Percentiles rank a stretch among this genome's conserved stretches.
Conservation (phyloP, 106 monocot species). For the Vanilla planifolia region DNA sequence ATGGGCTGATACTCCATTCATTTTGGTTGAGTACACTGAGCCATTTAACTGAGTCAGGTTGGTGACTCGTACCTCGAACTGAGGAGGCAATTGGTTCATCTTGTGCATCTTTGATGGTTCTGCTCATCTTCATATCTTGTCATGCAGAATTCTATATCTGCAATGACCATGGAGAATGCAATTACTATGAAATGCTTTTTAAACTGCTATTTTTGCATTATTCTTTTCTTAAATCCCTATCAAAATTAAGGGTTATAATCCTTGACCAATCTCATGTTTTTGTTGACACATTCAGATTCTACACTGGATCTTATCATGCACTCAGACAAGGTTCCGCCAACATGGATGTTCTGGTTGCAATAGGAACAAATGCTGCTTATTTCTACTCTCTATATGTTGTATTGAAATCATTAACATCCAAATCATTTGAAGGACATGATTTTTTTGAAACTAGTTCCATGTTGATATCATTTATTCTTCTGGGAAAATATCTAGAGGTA, state of each 20-base stretch:
- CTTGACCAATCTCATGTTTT: background rate
- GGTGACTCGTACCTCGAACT: too few relatives aligned
- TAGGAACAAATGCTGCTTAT: constrained; percentile 92
- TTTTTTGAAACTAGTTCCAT: constrained; percentile 93
- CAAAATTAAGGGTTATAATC: too few relatives aligned
- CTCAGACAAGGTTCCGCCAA: constrained; percentile 64
- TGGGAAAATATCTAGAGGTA: constrained; percentile 89
- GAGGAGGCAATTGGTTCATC: too few relatives aligned
- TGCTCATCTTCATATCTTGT: background rate
- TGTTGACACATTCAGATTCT: constrained; percentile 48
- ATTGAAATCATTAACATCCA: constrained; percentile 47
- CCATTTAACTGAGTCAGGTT: too few relatives aligned
- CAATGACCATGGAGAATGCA: background rate
- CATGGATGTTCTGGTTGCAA: constrained; percentile 87
- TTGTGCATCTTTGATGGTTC: background rate
- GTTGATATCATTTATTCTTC: constrained; percentile 89
- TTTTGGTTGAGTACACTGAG: too few relatives aligned
- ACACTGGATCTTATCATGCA: constrained; percentile 83
- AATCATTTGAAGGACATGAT: constrained; percentile 79
- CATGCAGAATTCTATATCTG: background rate
- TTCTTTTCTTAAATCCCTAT: too few relatives aligned
- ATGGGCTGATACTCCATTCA: too few relatives aligned
- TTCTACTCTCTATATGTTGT: constrained; percentile 79
- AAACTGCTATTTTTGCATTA: background rate
- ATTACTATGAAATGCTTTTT: background rate